Conservation (phyloP, 2,329 filamentous ascomycete species). For the Ophiostoma ips region DNA sequence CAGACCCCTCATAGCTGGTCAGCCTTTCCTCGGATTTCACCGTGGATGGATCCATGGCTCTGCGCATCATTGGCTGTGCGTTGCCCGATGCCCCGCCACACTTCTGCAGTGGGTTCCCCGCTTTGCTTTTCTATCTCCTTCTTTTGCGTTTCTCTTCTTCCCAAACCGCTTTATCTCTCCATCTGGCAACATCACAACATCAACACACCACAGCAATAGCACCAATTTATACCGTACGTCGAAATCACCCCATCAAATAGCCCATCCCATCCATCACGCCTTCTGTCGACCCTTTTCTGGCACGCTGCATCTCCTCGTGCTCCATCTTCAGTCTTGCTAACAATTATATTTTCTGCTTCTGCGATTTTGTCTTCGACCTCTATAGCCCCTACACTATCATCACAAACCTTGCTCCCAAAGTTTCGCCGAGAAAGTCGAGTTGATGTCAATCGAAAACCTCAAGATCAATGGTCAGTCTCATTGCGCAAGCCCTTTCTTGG, state of each 20-base stretch:
- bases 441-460: constrained; percentile 96
- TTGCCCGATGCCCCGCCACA: constrained; percentile 13
- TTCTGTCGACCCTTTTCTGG: background rate
- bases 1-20: background rate
- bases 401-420: constrained; percentile 11
- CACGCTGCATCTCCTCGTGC: background rate
- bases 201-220: background rate
- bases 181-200: background rate
- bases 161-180: constrained; percentile 2
- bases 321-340: background rate
- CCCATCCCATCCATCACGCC: no score
- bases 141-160: constrained; percentile 4
- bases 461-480: constrained; percentile 72
- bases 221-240: constrained; percentile 4
- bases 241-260: background rate
- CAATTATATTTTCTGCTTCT: background rate
- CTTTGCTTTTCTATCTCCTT: background rate
- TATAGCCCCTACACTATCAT: background rate
- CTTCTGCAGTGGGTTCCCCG: constrained; percentile 2
- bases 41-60: constrained; percentile 2
- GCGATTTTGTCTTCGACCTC: background rate
- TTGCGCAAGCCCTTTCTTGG: background rate
- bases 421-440: constrained; percentile 15
- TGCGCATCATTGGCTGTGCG: constrained; percentile 5
- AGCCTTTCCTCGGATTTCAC: constrained; percentile 5